Base-by-base conservation (phyloP, 2,329 filamentous ascomycete genomes). In the Colletotrichum sp. region DNA sequence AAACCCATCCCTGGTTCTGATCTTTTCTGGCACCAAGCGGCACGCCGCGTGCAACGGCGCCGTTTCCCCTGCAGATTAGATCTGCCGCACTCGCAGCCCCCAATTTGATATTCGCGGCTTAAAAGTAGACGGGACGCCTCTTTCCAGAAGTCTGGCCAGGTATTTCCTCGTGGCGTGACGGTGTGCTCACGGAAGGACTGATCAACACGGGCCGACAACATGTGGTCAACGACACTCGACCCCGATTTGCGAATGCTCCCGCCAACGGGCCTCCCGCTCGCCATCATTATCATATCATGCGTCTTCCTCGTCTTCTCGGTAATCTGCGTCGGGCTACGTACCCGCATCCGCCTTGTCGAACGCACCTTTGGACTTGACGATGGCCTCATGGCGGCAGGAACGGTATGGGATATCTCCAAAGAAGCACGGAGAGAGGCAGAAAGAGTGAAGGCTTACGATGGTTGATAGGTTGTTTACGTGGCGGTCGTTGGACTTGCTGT, bases 351-450 rank as follows among this genome's bases (percentile, higher is more conserved):
- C 19, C 64, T 74, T 4, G 29, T 52, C 49, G 74, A 76, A 49
- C 52, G 74, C 44, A 74, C 70, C 2, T 77, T 78, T n/a, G 71
- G 76, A 8, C 57, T 78, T 12, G 78, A 79, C 59, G 78, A 79
- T 66, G 77, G 64, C 15, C 72, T 79, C 57, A 77, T 79, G 75
- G 32, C 71, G 6, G 77, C 69, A 27, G 77, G 78, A 69, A 71
- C 72, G 49, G 78, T 78, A 77, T 15, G 64, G 59, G 13, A 13
- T 4, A 22, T 16, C 32, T 19, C 62, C 3, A 29, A 64, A 11
- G n/a, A 8, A 22, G 32, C 8, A 16, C 34, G n/a, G 44, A 6
- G 44, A 52, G 44, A 52, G n/a, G 8, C 34, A 44, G n/a, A 9
- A 36, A 27, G 34, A 36, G 32, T 16, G 13, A 22, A 29, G 62